Base-by-base conservation (phyloP, 2,329 filamentous ascomycete species). In the Colletotrichum tanaceti region DNA sequence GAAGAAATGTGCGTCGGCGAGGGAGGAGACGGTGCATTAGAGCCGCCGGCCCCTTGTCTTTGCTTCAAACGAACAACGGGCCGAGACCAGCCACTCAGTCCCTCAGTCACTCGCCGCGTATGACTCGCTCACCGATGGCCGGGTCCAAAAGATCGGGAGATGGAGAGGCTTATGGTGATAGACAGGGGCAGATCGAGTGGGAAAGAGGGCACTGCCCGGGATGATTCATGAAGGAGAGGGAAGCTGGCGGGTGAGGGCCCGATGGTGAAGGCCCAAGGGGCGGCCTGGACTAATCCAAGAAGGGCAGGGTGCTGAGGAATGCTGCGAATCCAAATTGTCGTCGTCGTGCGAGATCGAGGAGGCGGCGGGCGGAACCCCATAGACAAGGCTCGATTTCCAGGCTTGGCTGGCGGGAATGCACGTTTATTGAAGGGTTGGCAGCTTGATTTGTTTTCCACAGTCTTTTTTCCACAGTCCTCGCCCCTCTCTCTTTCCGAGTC, bases 151-250 rank as follows among this genome's bases (percentile, higher is more conserved):
- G 16, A 59, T 50, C 61, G 43, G 41, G 2, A 18, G 46, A 64
- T 54, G 18, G 39, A 32, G 47, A 68, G 53, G 54, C 54, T 41
- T 39, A 50, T n/a, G 54, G 53, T 59, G 65, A 65, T 68, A 49
- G 65, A 59, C 65, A 68, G 65, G 61, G 65, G 53, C 54, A 65
- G 16, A 55, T 49, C 41, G 49, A 39, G 39, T n/a, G 11, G 55
- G 38, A 53, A 38, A 5, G 32, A 14, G n/a, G 28, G 18, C 9
- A 46, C 16, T 14, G 1, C 28, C n/a, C n/a, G n/a, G n/a, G n/a
- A n/a, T n/a, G n/a, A n/a, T n/a, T n/a, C n/a, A 20, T 24, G 39
- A n/a, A 3, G 11, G 14, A 6, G 18, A 49, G 41, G 35, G 44
- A 52, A 38, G 24, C 11, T 16, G 39, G 43, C 6, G 28, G 7